phyloP scores from a whole-genome alignment of 2,329 filamentous ascomycete genomes.

The Colletotrichum paranaense region DNA sequence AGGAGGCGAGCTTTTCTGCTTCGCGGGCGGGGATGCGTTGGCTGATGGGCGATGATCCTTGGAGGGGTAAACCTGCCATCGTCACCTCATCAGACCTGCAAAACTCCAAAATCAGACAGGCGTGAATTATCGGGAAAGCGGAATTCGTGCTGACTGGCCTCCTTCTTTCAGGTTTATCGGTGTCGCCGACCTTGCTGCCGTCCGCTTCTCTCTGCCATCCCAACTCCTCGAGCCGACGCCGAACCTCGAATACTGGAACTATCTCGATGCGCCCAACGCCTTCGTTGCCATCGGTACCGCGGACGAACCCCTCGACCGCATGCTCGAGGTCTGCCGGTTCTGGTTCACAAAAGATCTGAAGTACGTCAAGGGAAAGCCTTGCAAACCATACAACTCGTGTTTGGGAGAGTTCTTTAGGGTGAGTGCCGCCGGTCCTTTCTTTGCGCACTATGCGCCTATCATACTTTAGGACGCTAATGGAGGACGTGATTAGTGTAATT shows the following conservation, averaged over 20 bases:
- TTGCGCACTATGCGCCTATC: neutral
- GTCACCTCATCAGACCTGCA: neutral
- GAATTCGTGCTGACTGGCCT: conserved; percentile 10
- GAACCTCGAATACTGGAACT: conserved; percentile 99
- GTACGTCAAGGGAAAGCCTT: conserved; percentile 98
- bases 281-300: conserved; percentile 88
- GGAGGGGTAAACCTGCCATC: neutral
- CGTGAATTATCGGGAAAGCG: neutral
- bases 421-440: conserved; percentile 44
- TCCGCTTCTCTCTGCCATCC: conserved; percentile 94
- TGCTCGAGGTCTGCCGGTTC: conserved; percentile 93
- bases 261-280: conserved; percentile 92
- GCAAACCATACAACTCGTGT: conserved; percentile 98
- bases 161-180: conserved; percentile 81
- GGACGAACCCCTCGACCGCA: conserved; percentile 90
- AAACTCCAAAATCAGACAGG: neutral
- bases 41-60: neutral
- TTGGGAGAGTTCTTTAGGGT: conserved; percentile 97
- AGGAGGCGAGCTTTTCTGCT: neutral
- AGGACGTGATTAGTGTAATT: conserved; percentile 77
- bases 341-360: conserved; percentile 99
- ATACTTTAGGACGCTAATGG: conserved; percentile 14
- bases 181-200: conserved; percentile 92
- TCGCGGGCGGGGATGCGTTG: neutral
- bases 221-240: conserved; percentile 96